Evolutionary conservation across 768 basidiomycete genomes (phyloP).

Genomic region (Boletus speciosus): DNA sequence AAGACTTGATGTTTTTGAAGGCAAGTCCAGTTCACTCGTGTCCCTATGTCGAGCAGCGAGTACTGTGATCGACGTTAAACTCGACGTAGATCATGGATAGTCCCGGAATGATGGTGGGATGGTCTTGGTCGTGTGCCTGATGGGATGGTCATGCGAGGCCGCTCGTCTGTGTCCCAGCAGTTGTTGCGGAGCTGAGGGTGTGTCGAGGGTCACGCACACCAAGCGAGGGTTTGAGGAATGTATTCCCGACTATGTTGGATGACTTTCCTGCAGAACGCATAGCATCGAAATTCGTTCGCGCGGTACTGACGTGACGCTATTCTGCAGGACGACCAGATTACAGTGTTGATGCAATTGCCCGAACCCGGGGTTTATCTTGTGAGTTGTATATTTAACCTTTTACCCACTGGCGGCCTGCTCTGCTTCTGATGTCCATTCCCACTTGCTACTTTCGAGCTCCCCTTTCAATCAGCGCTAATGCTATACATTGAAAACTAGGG

Average conservation of each 20-base stretch:
- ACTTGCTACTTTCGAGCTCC: not conserved
- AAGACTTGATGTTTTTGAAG: slow-evolving; percentile 85
- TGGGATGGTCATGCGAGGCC: not conserved
- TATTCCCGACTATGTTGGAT: not conserved
- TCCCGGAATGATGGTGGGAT: not conserved
- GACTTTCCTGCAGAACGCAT: not conserved
- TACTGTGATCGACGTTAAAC: no score
- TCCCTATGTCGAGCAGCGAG: not conserved
- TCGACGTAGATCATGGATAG: not conserved
- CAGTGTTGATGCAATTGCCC: slow-evolving; percentile 67
- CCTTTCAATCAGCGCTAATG: not conserved
- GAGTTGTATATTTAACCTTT: slow-evolving; percentile 20
- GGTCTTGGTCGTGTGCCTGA: not conserved
- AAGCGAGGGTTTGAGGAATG: not conserved
- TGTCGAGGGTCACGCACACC: no score
- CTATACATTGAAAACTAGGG: slow-evolving; percentile 44
- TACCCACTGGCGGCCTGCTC: not conserved
- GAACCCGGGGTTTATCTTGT: slow-evolving; percentile 64
- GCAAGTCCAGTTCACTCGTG: slow-evolving; percentile 33
- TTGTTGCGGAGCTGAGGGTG: not conserved
- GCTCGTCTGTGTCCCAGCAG: not conserved
- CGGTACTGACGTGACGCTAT: slow-evolving; percentile 8
- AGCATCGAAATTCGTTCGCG: not conserved
- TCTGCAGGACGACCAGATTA: slow-evolving; percentile 71
- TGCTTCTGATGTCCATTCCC: not conserved